A percentile compares a stretch with the other conserved stretches of the same genome.
These are phyloP conservation scores for Sinapis alba DNA, from an alignment of 441 rosid genomes.

Conservation along the genomic window DNA sequence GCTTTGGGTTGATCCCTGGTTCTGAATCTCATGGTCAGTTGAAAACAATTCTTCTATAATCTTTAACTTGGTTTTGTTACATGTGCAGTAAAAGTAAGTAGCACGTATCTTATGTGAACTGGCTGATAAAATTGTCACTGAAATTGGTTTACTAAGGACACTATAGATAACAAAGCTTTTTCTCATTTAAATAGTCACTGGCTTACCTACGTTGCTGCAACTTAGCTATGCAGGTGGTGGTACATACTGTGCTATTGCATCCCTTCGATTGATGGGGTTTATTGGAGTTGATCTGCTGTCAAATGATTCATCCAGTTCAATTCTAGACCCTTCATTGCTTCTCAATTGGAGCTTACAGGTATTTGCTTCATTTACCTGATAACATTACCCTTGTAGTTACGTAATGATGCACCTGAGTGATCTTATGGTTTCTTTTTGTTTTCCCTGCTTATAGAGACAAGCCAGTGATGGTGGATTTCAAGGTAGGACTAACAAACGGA, in stretches of 20 bases:
- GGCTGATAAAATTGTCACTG: not conserved
- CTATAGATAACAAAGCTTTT: not conserved
- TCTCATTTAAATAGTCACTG: not conserved
- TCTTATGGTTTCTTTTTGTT: not conserved
- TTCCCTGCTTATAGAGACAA: constrained; percentile 65
- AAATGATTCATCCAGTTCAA: constrained; percentile 46
- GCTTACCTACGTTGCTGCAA: constrained; percentile 46
- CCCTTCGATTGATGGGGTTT: constrained; percentile 84
- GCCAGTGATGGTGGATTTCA: constrained; percentile 86
- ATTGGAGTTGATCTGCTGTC: constrained; percentile 68
- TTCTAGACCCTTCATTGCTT: constrained; percentile 53
- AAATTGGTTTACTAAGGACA: not conserved
- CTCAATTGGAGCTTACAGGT: constrained; percentile 88
- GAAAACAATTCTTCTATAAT: constrained; percentile 16
- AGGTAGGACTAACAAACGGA: constrained; percentile 83
- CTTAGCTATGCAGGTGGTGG: constrained; percentile 93
- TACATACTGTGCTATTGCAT: constrained; percentile 92
- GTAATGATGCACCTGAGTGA: not conserved
- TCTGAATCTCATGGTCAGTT: constrained; percentile 96
- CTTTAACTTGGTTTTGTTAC: not conserved
- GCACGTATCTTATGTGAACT: not conserved
- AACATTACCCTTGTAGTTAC: not conserved
- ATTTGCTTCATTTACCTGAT: not conserved
- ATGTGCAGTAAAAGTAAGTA: not conserved
- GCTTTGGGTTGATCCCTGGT: constrained; percentile 93